Base-by-base conservation (phyloP, 2,329 filamentous ascomycete genomes). In the Hymenoscyphus linearis region DNA sequence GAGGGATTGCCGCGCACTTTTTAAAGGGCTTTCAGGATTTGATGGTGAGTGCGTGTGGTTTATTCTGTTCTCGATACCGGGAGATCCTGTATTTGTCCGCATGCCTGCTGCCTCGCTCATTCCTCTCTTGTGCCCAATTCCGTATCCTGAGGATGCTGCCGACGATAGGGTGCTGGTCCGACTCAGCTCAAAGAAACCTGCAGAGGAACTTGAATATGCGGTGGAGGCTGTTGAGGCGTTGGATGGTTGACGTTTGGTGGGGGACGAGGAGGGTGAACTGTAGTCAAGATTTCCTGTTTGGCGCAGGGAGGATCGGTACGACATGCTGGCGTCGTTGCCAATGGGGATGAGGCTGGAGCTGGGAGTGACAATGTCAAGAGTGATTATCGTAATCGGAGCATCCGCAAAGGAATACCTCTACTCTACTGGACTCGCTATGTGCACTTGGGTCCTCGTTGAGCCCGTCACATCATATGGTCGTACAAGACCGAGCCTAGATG, bases 1-100 rank as follows among this genome's bases (percentile, higher is more conserved):
- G 63, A 96, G 78, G 25, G 90, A 92, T 70, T 90, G 88, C 58
- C 91, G 87, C 63, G 89, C 83, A 67, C 82, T 87, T 67, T 84
- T 85, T 71, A 91, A 93, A 64, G 87, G 80, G 67, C 84, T 85
- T 36, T 85, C 84, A n/a, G 84, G 79, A 64, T 76, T 82, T 74
- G 60, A 75, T 40, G 25, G 36, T 60, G n/a, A 26, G 52, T 22
- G n/a, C 64, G 40, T 68, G 73, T 9, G 72, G 75, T 73, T 61
- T 69, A 27, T 55, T 75, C 58, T 78, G 74, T 79, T 76, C 71
- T 80, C 74, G 75, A 79, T 72, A 62, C 76, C 76, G 67, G 81
- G 76, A 62, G 79, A 75, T 67, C 80, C 73, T 71, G 85, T 81
- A 50, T 80, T 79, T 62, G 81, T 81, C 67, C 80, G 72, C 71